A percentile compares a stretch with the other conserved stretches of the same genome.
Conservation (phyloP, 116 monocot species). For the Iris pallida region DNA sequence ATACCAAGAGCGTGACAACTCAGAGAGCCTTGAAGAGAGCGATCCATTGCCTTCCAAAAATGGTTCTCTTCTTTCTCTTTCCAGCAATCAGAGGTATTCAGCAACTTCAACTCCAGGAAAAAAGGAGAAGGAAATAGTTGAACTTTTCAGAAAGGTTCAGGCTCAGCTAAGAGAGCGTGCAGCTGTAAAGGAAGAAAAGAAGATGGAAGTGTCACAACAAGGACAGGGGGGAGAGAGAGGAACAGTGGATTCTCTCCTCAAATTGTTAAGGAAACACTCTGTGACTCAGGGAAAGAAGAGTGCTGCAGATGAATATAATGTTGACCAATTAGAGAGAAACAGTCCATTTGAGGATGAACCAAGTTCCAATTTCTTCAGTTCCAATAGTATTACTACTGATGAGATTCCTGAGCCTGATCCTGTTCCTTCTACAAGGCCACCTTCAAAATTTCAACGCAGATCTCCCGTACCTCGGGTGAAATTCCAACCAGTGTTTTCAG, state of each 20-base stretch:
- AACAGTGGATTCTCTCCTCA: slow-evolving; percentile 87
- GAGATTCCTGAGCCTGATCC: slow-evolving; percentile 24
- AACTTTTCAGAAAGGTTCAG: slow-evolving; percentile 81
- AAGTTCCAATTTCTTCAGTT: slow-evolving; percentile 35
- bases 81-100: slow-evolving; percentile 40
- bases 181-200: slow-evolving; percentile 69
- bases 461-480: slow-evolving; percentile 76
- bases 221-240: slow-evolving; percentile 57
- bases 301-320: slow-evolving; percentile 14
- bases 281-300: slow-evolving; percentile 46
- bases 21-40: slow-evolving; percentile 41
- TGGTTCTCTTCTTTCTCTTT: slow-evolving; percentile 54
- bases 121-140: slow-evolving; percentile 84
- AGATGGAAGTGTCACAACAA: slow-evolving; percentile 44
- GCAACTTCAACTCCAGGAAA: slow-evolving; percentile 64
- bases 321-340: slow-evolving; percentile 23
- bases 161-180: slow-evolving; percentile 64
- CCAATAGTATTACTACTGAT: slow-evolving; percentile 25
- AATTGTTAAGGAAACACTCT: slow-evolving; percentile 74
- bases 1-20: slow-evolving; percentile 39
- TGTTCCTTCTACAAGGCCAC: slow-evolving; percentile 37
- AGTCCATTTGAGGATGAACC: slow-evolving; percentile 41
- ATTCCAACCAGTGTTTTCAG: slow-evolving; percentile 68
- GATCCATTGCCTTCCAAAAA: slow-evolving; percentile 57
- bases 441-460: slow-evolving; percentile 60